Conservation (phyloP, 352 stramenopile genomes). For the Phytophthora agathidicida region DNA sequence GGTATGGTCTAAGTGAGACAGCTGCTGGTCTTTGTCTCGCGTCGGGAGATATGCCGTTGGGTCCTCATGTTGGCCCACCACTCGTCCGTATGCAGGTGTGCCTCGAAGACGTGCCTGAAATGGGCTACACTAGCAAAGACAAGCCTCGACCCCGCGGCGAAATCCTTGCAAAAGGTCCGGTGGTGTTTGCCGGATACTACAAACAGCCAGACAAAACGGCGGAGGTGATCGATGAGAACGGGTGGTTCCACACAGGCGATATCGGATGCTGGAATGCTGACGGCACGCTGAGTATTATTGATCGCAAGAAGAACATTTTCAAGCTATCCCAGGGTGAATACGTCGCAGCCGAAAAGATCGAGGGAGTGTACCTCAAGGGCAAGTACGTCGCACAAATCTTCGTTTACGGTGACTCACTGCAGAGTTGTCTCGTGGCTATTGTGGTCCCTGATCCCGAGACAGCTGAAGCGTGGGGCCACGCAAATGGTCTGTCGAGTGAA, state of each 20-base stretch:
- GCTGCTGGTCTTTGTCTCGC: constrained; percentile 84
- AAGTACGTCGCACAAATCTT: constrained; percentile 95
- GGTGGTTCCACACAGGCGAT: constrained; percentile 98
- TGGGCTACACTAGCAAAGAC: constrained; percentile 94
- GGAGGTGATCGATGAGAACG: constrained; percentile 91
- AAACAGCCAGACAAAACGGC: constrained; percentile 93
- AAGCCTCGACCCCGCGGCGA: constrained; percentile 68
- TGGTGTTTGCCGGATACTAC: constrained; percentile 94
- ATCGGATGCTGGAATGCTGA: constrained; percentile 96
- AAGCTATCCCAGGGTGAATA: constrained; percentile 97
- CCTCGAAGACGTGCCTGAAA: constrained; percentile 96
- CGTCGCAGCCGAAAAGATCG: constrained; percentile 96
- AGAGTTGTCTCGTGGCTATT: constrained; percentile 94
- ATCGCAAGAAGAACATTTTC: constrained; percentile 95
- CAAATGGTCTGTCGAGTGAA: constrained; percentile 36
- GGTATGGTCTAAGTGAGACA: constrained; percentile 97
- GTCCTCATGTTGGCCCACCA: constrained; percentile 93
- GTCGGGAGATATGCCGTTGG: constrained; percentile 52
- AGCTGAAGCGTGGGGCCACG: constrained; percentile 56
- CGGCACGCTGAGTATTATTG: constrained; percentile 91
- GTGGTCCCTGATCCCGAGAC: constrained; percentile 86
- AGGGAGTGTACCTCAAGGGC: constrained; percentile 94
- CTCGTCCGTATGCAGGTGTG: constrained; percentile 89
- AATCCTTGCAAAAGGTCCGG: constrained; percentile 73
- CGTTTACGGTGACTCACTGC: constrained; percentile 96